Percentiles rank a stretch among this genome's conserved stretches.
These are phyloP conservation scores for Taiozyma sp. DNA, from an alignment of 1,139 yeast species.

Conservation along the genomic window DNA sequence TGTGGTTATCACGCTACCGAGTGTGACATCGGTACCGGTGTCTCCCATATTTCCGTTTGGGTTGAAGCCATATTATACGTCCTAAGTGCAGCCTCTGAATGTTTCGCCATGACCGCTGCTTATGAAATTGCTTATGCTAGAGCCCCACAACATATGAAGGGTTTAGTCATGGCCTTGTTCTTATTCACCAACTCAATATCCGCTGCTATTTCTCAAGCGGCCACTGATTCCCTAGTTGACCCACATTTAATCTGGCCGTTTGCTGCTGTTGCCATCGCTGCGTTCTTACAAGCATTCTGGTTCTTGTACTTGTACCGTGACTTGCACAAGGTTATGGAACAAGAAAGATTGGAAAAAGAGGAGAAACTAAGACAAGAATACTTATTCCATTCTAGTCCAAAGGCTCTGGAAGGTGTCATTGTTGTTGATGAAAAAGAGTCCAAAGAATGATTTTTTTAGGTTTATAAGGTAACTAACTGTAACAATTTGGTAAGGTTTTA, in stretches of 20 bases:
- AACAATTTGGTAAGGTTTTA: neutral
- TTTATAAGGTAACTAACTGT: too few species aligned
- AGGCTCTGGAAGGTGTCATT: neutral
- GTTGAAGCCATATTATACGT: slow-evolving; percentile 46
- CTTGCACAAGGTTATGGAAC: slow-evolving; percentile 48
- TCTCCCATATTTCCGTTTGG: slow-evolving; percentile 56
- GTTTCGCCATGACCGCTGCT: slow-evolving; percentile 64
- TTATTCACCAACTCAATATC: slow-evolving; percentile 56
- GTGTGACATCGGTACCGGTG: slow-evolving; percentile 39
- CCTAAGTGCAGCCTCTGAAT: slow-evolving; percentile 61
- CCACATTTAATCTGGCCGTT: slow-evolving; percentile 55
- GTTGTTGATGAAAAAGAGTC: neutral
- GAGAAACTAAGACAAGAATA: slow-evolving; percentile 10
- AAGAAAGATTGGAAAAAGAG: slow-evolving; percentile 27
- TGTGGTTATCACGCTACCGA: slow-evolving; percentile 51
- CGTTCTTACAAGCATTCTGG: slow-evolving; percentile 36
- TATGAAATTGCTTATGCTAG: slow-evolving; percentile 69
- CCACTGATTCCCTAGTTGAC: slow-evolving; percentile 49
- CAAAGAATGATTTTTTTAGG: neutral
- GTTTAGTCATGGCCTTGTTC: slow-evolving; percentile 64
- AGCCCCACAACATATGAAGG: slow-evolving; percentile 64
- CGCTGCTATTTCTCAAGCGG: slow-evolving; percentile 54
- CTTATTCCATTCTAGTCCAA: slow-evolving; percentile 3
- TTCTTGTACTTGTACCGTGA: slow-evolving; percentile 48
- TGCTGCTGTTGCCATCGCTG: slow-evolving; percentile 45